Evolutionary conservation across 225 moss, liverwort and hornwort species (phyloP), one percentile per base, ranked within the genome.

Genomic region (Climacium dendroides): DNA sequence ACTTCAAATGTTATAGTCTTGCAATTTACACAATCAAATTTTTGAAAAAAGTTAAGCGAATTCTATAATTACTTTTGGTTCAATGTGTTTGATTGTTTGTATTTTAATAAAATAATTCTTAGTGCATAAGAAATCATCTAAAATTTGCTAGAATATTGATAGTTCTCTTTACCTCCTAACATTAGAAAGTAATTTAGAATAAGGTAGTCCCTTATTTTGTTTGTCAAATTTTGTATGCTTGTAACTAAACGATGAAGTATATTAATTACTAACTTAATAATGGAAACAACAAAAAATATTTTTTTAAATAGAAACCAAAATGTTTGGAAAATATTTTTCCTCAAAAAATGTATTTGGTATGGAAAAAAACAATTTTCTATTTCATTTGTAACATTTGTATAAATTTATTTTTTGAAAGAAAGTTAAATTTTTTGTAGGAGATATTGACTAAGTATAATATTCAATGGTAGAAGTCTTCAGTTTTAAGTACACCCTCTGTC

Each of bases 231-330:
- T 17, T 72, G 2, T 2, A 72, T 45, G 3, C 5, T 11, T 45
- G 10, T 72, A 45, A 28, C 1, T 28, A 28, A 9, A 72, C 3
- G 1, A 43, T 28, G 2, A 26, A 15, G 9, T 28, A 9, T 9
- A 0, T 43, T 71, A 2, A 43, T 9, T 43, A 43, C 9, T 26
- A 43, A 3, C 0, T 1, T 0, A 1, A 0, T 15, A 41, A 5
- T 70, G 41, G 25, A 70, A 25, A 39, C 5, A 34, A 64, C 0
- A 10, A n/a, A 35, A 41, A 9, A 26, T 5, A 8, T 11, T 11
- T 20, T 0, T 25, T 3, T 3, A 39, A 41, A 39, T 14, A 8
- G 19, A 25, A 26, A 26, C 1, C 66, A 15, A 26, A 71, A 41
- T 26, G 0, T 5, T 43, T 69, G 39, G 4, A 39, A 69, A 13